Conservation (phyloP, 23 red algal genomes). For the Cyanidium caldarium region DNA sequence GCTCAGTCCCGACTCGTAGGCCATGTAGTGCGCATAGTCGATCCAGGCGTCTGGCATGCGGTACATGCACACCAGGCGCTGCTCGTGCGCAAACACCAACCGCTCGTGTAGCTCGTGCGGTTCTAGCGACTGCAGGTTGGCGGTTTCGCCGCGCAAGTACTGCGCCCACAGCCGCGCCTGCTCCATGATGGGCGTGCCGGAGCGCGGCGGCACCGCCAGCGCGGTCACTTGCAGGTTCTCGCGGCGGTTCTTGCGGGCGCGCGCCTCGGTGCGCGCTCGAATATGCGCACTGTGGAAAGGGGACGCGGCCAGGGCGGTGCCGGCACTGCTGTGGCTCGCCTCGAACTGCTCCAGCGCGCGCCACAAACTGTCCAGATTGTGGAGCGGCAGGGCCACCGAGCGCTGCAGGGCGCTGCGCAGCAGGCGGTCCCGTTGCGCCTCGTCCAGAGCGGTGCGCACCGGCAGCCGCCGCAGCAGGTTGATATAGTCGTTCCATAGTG, state of each 20-base stretch:
- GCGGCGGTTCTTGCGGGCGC: conserved; percentile 3
- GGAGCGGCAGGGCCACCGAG: conserved; percentile 1
- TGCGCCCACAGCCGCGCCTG: conserved; percentile 10
- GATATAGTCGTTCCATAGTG: conserved; percentile 20
- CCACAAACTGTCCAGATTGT: conserved; percentile 20
- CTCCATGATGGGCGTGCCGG: background rate
- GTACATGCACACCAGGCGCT: conserved; percentile 15
- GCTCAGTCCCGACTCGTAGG: background rate
- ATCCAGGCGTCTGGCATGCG: conserved; percentile 20
- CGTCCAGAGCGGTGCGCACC: conserved; percentile 7
- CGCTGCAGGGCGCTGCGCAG: conserved; percentile 6
- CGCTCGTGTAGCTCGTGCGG: background rate
- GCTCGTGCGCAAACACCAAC: conserved; percentile 3
- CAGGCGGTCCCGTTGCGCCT: background rate
- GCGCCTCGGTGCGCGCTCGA: conserved; percentile 10
- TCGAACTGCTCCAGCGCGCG: conserved; percentile 14
- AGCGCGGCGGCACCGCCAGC: conserved; percentile 5
- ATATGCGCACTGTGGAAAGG: background rate
- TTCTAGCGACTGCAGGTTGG: conserved; percentile 9
- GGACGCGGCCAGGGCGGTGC: background rate
- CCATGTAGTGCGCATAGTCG: background rate
- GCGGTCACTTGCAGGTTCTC: background rate
- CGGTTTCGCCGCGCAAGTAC: conserved; percentile 14
- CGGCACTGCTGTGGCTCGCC: background rate
- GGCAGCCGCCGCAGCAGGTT: background rate